Percentiles rank a stretch among this genome's conserved stretches.
Conservation (phyloP, 1,284 basidiomycete species). For the Malassezia cuniculi region DNA sequence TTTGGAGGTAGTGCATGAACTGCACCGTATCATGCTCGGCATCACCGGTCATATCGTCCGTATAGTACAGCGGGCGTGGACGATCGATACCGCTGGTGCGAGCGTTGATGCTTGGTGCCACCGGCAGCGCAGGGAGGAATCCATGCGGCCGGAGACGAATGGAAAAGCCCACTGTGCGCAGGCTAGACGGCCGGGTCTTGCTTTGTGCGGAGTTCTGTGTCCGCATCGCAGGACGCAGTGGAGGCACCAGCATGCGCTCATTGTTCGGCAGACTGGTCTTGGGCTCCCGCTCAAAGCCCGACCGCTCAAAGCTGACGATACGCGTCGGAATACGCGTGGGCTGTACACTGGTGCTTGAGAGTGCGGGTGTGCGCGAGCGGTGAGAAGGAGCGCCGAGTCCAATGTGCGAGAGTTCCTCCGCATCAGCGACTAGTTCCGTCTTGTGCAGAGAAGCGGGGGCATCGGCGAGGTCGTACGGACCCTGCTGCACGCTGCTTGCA, state of each 20-base stretch:
- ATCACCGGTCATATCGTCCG: no score
- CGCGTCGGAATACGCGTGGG: neutral
- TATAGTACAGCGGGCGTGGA: no score
- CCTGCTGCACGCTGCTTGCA: neutral
- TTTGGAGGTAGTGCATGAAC: constrained; percentile 38
- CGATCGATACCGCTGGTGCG: no score
- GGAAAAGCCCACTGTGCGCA: constrained; percentile 22
- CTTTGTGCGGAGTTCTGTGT: constrained; percentile 6
- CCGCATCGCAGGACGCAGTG: constrained; percentile 28
- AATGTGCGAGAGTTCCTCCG: constrained; percentile 6
- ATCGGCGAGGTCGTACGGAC: constrained; percentile 1
- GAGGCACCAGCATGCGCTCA: constrained; percentile 39
- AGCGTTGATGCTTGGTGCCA: constrained; percentile 19
- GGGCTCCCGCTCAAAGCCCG: constrained; percentile 37
- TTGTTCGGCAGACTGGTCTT: constrained; percentile 42
- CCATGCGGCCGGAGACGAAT: constrained; percentile 9
- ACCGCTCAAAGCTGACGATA: constrained; percentile 12
- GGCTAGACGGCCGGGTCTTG: constrained; percentile 18
- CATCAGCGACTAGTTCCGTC: neutral
- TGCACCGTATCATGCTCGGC: no score
- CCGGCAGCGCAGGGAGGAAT: constrained; percentile 25
- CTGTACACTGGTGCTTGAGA: constrained; percentile 4
- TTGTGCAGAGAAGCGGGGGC: neutral
- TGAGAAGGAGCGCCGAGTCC: neutral
- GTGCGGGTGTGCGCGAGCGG: neutral